Evolutionary conservation across 1,284 basidiomycete species (phyloP).

Genomic region (Sphaerobolus stellatus): DNA sequence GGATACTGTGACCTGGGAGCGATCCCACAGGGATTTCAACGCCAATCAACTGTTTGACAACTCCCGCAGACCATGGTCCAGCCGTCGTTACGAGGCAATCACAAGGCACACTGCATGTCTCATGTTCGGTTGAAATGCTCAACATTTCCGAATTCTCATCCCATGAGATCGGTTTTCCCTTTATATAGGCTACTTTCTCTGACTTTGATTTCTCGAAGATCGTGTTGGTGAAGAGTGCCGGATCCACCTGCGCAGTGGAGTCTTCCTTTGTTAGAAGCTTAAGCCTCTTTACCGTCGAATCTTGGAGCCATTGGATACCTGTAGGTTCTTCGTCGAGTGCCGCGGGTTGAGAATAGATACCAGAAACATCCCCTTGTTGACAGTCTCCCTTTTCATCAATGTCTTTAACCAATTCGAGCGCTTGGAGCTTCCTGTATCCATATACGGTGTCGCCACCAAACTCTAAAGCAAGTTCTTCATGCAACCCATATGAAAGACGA

Average conservation of each 20-base stretch:
- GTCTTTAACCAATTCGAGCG: no score
- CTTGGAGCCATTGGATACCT: constrained; percentile 8
- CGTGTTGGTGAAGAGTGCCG: constrained; percentile 49
- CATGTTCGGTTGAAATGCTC: constrained; percentile 14
- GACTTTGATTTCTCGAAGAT: constrained; percentile 45
- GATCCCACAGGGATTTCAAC: constrained; percentile 29
- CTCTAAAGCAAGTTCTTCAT: constrained; percentile 51
- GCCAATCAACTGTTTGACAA: constrained; percentile 50
- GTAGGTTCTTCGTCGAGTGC: no score
- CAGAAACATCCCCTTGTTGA: no score
- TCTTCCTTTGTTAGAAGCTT: constrained; percentile 33
- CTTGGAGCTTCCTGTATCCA: constrained; percentile 54
- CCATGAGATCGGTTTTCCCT: constrained; percentile 26
- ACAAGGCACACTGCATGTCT: constrained; percentile 34
- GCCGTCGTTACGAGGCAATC: constrained; percentile 53
- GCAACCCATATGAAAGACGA: constrained; percentile 56
- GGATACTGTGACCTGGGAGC: constrained; percentile 33
- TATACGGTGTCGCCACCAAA: constrained; percentile 50
- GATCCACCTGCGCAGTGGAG: constrained; percentile 52
- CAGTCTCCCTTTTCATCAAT: no score
- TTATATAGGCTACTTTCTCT: constrained; percentile 40
- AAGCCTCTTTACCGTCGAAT: constrained; percentile 14
- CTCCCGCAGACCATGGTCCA: constrained; percentile 62
- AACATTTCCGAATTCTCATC: constrained; percentile 12
- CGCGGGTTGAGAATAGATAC: no score